Conservation (phyloP, 805 yeast species). For the Candida yuanshanica region DNA sequence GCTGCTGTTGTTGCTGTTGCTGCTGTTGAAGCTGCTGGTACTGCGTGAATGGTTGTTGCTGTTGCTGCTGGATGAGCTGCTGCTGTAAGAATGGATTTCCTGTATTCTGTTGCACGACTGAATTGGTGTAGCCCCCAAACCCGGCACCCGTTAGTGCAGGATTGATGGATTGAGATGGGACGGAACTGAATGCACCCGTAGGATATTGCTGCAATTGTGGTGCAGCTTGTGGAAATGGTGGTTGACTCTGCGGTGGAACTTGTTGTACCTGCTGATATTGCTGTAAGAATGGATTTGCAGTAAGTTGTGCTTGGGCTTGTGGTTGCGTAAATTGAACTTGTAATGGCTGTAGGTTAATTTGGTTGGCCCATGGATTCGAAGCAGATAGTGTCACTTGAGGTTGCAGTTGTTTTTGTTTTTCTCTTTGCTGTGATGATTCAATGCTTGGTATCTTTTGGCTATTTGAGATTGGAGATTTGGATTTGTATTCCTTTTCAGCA, state of each 20-base stretch:
- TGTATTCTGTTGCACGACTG: slow-evolving; percentile 18
- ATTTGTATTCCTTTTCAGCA: slow-evolving; percentile 51
- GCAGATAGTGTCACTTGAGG: neutral
- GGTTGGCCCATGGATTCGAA: slow-evolving; percentile 23
- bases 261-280: slow-evolving; percentile 10
- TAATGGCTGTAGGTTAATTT: slow-evolving; percentile 22
- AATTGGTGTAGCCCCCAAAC: slow-evolving; percentile 43
- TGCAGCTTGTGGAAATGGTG: slow-evolving; percentile 6
- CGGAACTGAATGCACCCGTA: slow-evolving; percentile 18
- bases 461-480: slow-evolving; percentile 4
- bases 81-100: slow-evolving; percentile 31
- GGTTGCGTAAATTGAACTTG: slow-evolving; percentile 19
- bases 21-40: slow-evolving; percentile 10
- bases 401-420: neutral
- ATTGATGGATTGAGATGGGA: slow-evolving; percentile 15
- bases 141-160: slow-evolving; percentile 50
- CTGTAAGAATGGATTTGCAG: slow-evolving; percentile 17
- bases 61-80: slow-evolving; percentile 16
- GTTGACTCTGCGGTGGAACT: neutral
- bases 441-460: neutral
- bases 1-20: slow-evolving; percentile 5
- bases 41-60: slow-evolving; percentile 11
- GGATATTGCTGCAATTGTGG: slow-evolving; percentile 10
- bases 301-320: slow-evolving; percentile 15
- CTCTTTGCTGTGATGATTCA: neutral